Evolutionary conservation across 768 basidiomycete genomes (phyloP).

Genomic region (Boletus sensibilis): DNA sequence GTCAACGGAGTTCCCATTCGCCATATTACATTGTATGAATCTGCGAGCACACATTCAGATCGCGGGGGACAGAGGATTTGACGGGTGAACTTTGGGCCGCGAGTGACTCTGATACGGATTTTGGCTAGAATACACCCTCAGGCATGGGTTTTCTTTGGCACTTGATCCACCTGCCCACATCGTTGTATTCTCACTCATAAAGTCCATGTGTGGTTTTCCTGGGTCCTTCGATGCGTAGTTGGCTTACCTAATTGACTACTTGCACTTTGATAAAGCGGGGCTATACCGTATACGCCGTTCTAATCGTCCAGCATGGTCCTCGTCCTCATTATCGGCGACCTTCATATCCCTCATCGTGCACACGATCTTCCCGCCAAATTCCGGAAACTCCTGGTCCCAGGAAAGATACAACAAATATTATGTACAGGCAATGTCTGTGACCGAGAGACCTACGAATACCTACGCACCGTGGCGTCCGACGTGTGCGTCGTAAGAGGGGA

Average conservation of each 20-base stretch:
- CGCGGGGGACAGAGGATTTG: constrained; percentile 7
- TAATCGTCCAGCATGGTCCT: constrained; percentile 52
- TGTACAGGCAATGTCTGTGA: constrained; percentile 98
- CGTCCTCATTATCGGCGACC: constrained; percentile 94
- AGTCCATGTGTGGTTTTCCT: background rate
- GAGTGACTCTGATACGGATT: constrained; percentile 2
- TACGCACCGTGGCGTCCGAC: constrained; percentile 90
- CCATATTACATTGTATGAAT: background rate
- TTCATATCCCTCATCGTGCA: constrained; percentile 88
- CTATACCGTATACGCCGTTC: background rate
- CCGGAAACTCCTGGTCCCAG: constrained; percentile 92
- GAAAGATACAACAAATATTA: constrained; percentile 97
- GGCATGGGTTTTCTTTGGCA: background rate
- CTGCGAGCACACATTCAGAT: constrained; percentile 3
- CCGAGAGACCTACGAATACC: constrained; percentile 95
- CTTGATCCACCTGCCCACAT: background rate
- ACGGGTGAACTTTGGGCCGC: background rate
- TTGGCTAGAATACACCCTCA: background rate
- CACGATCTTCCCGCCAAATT: constrained; percentile 96
- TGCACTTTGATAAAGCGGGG: background rate
- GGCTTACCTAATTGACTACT: constrained; percentile 27
- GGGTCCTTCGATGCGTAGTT: background rate
- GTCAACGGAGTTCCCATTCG: constrained; percentile 1
- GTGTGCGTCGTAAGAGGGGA: constrained; percentile 92
- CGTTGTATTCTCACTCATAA: background rate